Base-by-base conservation (phyloP, 2,329 filamentous ascomycete species). In the Bisporella sp. region DNA sequence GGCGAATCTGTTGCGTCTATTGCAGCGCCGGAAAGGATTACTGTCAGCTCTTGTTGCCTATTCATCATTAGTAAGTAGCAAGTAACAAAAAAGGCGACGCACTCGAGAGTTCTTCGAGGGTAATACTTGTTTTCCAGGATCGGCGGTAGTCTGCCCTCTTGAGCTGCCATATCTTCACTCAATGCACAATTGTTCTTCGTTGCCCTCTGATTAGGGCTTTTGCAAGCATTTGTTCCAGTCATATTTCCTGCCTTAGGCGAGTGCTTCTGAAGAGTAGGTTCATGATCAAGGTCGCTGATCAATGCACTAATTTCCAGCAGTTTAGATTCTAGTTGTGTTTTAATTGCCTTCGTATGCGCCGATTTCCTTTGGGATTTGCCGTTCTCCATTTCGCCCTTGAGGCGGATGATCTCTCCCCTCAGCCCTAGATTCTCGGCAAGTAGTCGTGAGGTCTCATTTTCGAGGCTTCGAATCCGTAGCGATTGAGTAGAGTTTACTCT, bases 371-470 rank as follows among this genome's bases (percentile, higher is more conserved):
- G 75, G 43, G 77, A 70, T 45, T 76, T 74, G 49, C 78, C 80
- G 56, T 82, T 76, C 51, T 86, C 78, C 33, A 87, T 69, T 49
- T 87, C 79, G 50, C 79, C 80, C 61, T 89, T 80, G 2, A 91
- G 73, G 46, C 81, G 79, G 47, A 91, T 67, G 43, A 90, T 80
- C 54, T 87, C 80, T 54, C 85, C 77, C 47, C 84, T 79, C 11
- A 93, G 75, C 48, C 82, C 76, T 49, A 92, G 76, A 63, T 93
- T 93, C 59, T 93, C 87, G n/a, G 85, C 82, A 29, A 91, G 73
- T 56, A 91, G 77, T 45, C 82, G 81, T 40, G 85, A 82, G 55
- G 81, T 83, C 67, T 95, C 87, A 63, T 83, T 81, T 63, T 92
- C 87, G 52, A 93, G 76, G 56, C 76, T 80, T 53, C 87, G 82